Evolutionary conservation across 1,284 basidiomycete species (phyloP), one percentile per base, ranked within the genome.

Genomic region (Moniliophthora roreri): DNA sequence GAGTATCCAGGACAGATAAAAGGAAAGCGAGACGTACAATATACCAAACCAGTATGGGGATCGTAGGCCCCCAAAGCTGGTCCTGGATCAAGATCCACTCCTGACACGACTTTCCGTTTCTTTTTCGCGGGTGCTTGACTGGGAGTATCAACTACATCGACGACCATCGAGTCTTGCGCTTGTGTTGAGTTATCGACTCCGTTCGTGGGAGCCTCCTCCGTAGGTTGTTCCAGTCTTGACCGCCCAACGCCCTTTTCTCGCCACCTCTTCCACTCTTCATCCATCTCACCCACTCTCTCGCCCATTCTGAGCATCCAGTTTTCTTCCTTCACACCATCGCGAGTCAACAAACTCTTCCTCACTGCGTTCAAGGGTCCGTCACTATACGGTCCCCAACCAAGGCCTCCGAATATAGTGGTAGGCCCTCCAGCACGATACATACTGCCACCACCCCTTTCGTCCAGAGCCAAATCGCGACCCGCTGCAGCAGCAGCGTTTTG

Each of bases 241-340:
- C 73, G 32, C 9, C 52, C 28, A 21, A 53, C n/a, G 7, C 21
- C 38, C 9, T 40, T 41, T 13, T 71, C 75, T 58, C 93, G 73
- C 63, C 84, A 81, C 59, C 74, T 78, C 26, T 72, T 65, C 78
- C 90, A 85, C 58, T 85, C 83, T 36, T 77, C 71, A 56, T 86
- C 87, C 49, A 83, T 76, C 36, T 88, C 82, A 3, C 72, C 62
- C 0, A 84, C 81, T 28, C 86, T 79, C 62, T 75, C 76, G 1
- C 93, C 89, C 52, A 86, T 86, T 64, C 88, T 79, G 60, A 72
- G 76, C 87, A 96, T 94, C 93, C 93, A 97, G 63, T 95, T 94
- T 62, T 94, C 88, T 63, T 86, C 85, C 26, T 80, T 85, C 10
- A 94, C 79, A 0, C 90, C 90, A 52, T 91, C 86, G 10, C 85